phyloP scores from a whole-genome alignment of 2,329 filamentous ascomycete species.

The Fusarium succisae region DNA sequence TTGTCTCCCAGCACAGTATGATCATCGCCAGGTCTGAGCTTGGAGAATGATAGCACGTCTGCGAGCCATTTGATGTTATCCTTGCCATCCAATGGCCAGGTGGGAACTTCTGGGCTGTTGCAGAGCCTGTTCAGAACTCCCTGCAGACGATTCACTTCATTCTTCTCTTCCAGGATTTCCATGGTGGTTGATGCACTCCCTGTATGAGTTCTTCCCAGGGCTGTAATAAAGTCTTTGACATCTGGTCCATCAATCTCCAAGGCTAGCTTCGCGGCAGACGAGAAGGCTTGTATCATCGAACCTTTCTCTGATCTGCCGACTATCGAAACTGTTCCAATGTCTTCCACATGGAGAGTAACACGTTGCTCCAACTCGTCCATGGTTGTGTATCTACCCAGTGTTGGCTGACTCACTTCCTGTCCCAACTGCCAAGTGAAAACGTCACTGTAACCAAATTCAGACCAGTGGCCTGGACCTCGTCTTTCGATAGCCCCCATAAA shows the following conservation, averaged over 20 bases:
- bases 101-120: neutral
- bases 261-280: neutral
- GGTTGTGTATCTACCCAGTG: accelerated
- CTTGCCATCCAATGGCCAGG: neutral
- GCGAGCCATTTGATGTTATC: neutral
- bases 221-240: neutral
- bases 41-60: neutral
- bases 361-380: neutral
- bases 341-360: neutral
- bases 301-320: neutral
- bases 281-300: neutral
- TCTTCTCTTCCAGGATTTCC: neutral
- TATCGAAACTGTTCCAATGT: neutral
- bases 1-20: neutral
- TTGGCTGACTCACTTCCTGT: neutral
- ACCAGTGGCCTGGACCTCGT: neutral
- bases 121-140: neutral
- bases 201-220: neutral
- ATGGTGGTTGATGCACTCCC: neutral
- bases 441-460: neutral
- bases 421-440: neutral
- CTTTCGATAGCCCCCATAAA: neutral
- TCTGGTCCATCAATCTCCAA: neutral
- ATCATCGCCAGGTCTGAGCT: accelerated
- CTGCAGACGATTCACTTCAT: neutral